Percentiles rank a stretch among this genome's conserved stretches.
Conservation (phyloP, 1,284 basidiomycete species). For the Flammula alnicola region DNA sequence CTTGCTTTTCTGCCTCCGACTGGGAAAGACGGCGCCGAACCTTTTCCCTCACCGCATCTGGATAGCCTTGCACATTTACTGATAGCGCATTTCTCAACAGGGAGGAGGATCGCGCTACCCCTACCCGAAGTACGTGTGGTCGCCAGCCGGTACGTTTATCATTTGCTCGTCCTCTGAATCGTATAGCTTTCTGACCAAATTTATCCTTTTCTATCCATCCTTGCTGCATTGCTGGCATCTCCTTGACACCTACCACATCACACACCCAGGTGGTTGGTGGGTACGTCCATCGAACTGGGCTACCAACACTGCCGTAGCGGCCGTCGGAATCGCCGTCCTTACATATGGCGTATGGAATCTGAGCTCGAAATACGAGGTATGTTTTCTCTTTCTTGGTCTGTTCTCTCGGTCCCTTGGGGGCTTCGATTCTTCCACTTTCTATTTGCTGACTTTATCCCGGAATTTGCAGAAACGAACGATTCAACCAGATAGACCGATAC, state of each 20-base stretch:
- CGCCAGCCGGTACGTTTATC: conserved; percentile 57
- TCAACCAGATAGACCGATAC: conserved; percentile 59
- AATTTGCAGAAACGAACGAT: conserved; percentile 37
- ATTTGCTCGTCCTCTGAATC: background rate
- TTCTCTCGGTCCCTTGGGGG: too few relatives aligned
- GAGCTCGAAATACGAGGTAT: conserved; percentile 69
- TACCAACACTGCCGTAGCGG: conserved; percentile 65
- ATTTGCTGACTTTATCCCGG: background rate
- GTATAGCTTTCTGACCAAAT: background rate
- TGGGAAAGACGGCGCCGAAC: background rate
- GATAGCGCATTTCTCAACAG: conserved; percentile 33
- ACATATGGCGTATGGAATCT: conserved; percentile 63
- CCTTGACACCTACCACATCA: too few relatives aligned
- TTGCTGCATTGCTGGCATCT: too few relatives aligned
- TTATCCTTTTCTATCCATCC: background rate
- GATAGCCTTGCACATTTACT: background rate
- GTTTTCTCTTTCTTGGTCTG: too few relatives aligned
- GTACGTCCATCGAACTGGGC: conserved; percentile 73
- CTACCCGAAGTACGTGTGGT: conserved; percentile 74
- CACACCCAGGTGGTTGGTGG: conserved; percentile 75
- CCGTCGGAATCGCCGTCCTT: conserved; percentile 60
- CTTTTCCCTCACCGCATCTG: background rate
- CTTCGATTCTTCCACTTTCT: background rate
- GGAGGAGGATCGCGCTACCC: conserved; percentile 72
- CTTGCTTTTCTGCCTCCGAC: too few relatives aligned